Evolutionary conservation across 441 rosid species (phyloP).

Genomic region (Daphne laureola): DNA sequence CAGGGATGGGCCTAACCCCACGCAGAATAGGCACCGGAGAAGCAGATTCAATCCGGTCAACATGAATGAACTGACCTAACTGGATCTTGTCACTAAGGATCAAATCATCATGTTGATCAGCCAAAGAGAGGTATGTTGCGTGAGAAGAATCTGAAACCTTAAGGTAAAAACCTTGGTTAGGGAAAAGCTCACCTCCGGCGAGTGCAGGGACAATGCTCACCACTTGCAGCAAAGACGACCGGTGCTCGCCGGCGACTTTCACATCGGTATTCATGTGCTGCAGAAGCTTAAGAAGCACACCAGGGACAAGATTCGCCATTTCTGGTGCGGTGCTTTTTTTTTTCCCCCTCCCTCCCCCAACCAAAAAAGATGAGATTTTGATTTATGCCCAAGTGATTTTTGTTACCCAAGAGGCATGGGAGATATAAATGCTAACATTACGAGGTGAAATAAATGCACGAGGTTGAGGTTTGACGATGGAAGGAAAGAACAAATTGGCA

Average conservation of each 20-base stretch:
- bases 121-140: slow-evolving; percentile 89
- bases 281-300: slow-evolving; percentile 89
- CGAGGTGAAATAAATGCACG: slow-evolving; percentile 3
- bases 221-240: slow-evolving; percentile 84
- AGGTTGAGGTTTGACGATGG: slow-evolving; percentile 10
- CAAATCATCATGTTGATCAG: slow-evolving; percentile 89
- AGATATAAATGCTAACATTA: background rate
- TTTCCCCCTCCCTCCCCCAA: too few relatives aligned
- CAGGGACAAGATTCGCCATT: slow-evolving; percentile 95
- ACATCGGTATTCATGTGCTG: slow-evolving; percentile 93
- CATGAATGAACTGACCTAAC: slow-evolving; percentile 94
- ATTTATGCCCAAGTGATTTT: slow-evolving; percentile 11
- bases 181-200: slow-evolving; percentile 86
- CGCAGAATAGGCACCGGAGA: slow-evolving; percentile 85
- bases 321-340: slow-evolving; percentile 15
- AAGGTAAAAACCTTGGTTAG: slow-evolving; percentile 91
- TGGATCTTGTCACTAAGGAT: slow-evolving; percentile 93
- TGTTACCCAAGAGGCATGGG: slow-evolving; percentile 10
- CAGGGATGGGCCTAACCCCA: slow-evolving; percentile 93
- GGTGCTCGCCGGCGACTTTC: slow-evolving; percentile 88
- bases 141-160: slow-evolving; percentile 99
- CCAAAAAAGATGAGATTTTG: slow-evolving; percentile 10
- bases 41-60: slow-evolving; percentile 80
- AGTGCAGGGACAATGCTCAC: slow-evolving; percentile 91
- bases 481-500: too few relatives aligned